Conservation (phyloP, 148 eudicot species). For the Amaranthus hypochondriacus region DNA sequence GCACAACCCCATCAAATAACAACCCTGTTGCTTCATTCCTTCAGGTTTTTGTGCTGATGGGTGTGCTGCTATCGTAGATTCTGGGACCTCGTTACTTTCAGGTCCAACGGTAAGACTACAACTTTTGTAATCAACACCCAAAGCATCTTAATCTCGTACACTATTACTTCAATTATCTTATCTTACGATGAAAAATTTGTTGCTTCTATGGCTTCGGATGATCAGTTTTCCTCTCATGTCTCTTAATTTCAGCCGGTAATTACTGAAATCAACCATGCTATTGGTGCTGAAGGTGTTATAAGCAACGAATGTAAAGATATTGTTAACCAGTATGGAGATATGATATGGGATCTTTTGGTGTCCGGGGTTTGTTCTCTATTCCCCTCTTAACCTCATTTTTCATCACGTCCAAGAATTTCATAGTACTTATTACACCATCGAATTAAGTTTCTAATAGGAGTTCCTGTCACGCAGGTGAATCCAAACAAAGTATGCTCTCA, state of each 20-base stretch:
- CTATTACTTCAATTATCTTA: not conserved
- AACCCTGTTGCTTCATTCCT: not conserved
- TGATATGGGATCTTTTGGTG: slow-evolving; percentile 72
- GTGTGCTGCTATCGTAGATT: slow-evolving; percentile 82
- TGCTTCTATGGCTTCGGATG: not conserved
- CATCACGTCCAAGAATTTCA: not conserved
- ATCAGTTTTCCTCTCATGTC: not conserved
- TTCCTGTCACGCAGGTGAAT: slow-evolving; percentile 40
- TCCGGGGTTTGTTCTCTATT: slow-evolving; percentile 52
- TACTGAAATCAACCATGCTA: slow-evolving; percentile 80
- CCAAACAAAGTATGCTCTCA: slow-evolving; percentile 63
- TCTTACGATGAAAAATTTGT: not conserved
- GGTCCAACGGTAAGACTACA: slow-evolving; percentile 69
- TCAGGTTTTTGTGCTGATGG: slow-evolving; percentile 74
- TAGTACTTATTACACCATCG: too few species aligned
- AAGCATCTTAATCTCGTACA: not conserved
- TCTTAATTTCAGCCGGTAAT: slow-evolving; percentile 45
- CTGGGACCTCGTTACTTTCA: slow-evolving; percentile 83
- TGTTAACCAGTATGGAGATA: slow-evolving; percentile 68
- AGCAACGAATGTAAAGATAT: slow-evolving; percentile 69
- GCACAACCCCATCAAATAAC: too few species aligned
- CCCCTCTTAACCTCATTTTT: not conserved
- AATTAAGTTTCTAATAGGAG: not conserved
- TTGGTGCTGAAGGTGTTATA: slow-evolving; percentile 73
- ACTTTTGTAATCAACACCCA: not conserved